Base-by-base conservation (phyloP, 2,329 filamentous ascomycete genomes). In the Trichoderma koningii region DNA sequence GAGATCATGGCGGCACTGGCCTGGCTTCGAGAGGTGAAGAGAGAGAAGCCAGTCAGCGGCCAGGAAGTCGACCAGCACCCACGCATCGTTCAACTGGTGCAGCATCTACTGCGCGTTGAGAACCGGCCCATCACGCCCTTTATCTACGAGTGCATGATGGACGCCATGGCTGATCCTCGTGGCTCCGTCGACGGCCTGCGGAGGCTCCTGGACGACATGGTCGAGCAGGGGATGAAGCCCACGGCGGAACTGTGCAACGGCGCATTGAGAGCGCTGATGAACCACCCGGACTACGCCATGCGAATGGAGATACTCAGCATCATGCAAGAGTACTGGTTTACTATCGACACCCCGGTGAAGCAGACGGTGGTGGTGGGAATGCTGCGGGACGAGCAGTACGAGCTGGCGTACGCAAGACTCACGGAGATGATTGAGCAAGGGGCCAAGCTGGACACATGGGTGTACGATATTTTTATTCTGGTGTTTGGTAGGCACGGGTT, bases 241-340 rank as follows among this genome's bases (percentile, higher is more conserved):
- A 90, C 92, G 69, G 82, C 83, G 0, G 81, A 82, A 3, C 83
- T 90, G 2, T 94, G 91, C 71, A 88, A 93, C 75, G 86, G 86
- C 67, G 86, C 89, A 2, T 78, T 97, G 21, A 68, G 90, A 81
- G 89, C 85, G 5, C 81, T 97, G 26, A 86, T 91, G 0, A 85
- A 95, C 9, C 95, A 98, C 74, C 92, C 94, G 0, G 91, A 98
- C 76, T 94, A 96, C 70, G 70, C 92, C 6, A 79, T 95, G 26
- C 87, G 93, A 42, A 84, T 85, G 61, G 82, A 88, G 42, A 82
- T 97, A 3, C 79, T 97, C 45, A 79, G 85, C 63, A 87, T 89
- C 64, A 92, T 95, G 89, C 86, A 86, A 71, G 82, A 86, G 64
- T 83, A 86, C 68, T 96, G 92, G 90, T 73, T 75, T 55, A 67